Evolutionary conservation across 177 flowering plant genomes (phyloP), one percentile per base, ranked within the genome.

Genomic region (Vitis hybrid): DNA sequence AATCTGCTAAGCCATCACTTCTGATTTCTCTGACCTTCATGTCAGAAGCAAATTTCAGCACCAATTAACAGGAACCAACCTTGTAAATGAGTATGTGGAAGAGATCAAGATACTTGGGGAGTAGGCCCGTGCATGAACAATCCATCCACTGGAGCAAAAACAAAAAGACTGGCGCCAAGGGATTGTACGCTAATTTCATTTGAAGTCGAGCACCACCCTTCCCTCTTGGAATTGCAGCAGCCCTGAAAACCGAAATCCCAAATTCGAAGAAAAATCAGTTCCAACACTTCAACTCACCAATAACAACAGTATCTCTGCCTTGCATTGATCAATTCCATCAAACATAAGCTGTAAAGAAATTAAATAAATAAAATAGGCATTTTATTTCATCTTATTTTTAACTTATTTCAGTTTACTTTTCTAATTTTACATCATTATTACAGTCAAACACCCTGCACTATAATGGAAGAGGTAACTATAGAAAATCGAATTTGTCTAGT

Each of bases 161-260:
- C 66, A 90, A 75, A 76, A 82, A 74, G 23, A 93, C 69, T 12
- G 97, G 93, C n/a, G 97, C 89, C 74, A 85, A 80, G 49, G 84
- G 81, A 84, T 86, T 78, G 78, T 82, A 87, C 49, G 85, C 91
- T 76, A 93, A 73, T 80, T 88, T 90, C 98, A 93, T 89, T 60
- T 91, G 94, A 72, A 92, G 76, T 57, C 78, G 80, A 11, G 80
- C 77, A 18, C 93, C 94, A 51, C 85, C 88, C 70, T 85, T 87
- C 2, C 79, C 84, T 70, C 82, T 85, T 34, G 96, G 97, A 72
- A 93, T 89, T 51, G 89, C 82, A 75, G 91, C 89, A 62, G 95
- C 93, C 82, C 98, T 93, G 82, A 45, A 78, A 77, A 67, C 39
- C 66, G 78, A 72, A 32, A 72, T 63, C 50, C 6, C 34, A 56